Conservation (phyloP, 2,329 filamentous ascomycete species). For the Diplodia corticola region DNA sequence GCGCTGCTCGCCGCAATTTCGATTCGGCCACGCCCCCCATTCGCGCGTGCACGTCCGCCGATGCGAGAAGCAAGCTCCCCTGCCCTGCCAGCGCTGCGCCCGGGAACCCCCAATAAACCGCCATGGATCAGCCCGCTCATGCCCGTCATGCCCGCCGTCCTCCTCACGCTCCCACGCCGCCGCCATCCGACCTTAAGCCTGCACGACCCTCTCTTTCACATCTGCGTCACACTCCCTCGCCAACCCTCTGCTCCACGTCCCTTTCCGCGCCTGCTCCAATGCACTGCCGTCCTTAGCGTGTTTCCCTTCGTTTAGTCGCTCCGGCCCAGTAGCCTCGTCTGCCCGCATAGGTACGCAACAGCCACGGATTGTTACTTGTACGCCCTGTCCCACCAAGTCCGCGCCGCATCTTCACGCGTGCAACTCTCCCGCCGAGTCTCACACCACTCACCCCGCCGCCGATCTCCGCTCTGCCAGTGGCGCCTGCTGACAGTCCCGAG, state of each 20-base stretch:
- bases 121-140: slow-evolving; percentile 19
- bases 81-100: slow-evolving; percentile 9
- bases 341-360: neutral
- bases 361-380: neutral
- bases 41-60: slow-evolving; percentile 13
- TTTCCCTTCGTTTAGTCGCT: neutral
- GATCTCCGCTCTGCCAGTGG: neutral
- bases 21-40: slow-evolving; percentile 11
- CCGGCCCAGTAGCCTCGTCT: neutral
- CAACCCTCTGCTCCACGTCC: neutral
- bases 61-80: slow-evolving; percentile 3
- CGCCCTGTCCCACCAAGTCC: neutral
- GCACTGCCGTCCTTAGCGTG: neutral
- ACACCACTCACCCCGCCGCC: slow-evolving; percentile 3
- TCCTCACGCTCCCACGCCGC: neutral
- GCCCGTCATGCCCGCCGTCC: slow-evolving; percentile 1
- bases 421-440: slow-evolving; percentile 5
- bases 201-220: slow-evolving; percentile 2
- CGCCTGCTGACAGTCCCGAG: slow-evolving; percentile 11
- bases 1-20: slow-evolving; percentile 14
- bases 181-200: neutral
- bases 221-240: neutral
- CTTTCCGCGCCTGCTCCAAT: slow-evolving; percentile 1
- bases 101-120: slow-evolving; percentile 19
- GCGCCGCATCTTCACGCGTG: slow-evolving; percentile 12